A percentile compares a stretch with the other conserved stretches of the same genome.
Evolutionary conservation across 768 basidiomycete genomes (phyloP).

Genomic region (Erythrobasidium yunnanense): DNA sequence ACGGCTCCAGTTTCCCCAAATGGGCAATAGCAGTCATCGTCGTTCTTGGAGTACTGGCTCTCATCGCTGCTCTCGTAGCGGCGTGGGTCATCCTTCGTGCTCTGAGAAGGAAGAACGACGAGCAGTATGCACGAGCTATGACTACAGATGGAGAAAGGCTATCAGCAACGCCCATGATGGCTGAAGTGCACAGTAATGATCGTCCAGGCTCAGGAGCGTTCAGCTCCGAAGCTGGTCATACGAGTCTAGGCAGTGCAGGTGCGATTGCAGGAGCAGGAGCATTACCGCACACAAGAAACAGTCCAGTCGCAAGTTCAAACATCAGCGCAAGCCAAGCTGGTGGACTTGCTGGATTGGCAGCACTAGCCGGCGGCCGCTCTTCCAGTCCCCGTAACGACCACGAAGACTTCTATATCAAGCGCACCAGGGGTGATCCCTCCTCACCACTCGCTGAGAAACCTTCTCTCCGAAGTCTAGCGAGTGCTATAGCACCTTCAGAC

Average conservation of each 20-base stretch:
- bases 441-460: background rate
- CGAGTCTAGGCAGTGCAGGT: background rate
- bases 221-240: constrained; percentile 48
- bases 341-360: background rate
- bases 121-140: background rate
- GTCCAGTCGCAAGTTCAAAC: background rate
- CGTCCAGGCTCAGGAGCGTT: constrained; percentile 46
- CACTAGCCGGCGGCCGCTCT: background rate
- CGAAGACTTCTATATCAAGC: background rate
- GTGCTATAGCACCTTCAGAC: constrained; percentile 61
- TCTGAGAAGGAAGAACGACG: constrained; percentile 45
- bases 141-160: constrained; percentile 38
- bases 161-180: background rate
- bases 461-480: constrained; percentile 1
- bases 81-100: constrained; percentile 64
- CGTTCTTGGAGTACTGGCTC: constrained; percentile 53
- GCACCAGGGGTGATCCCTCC: too few species aligned
- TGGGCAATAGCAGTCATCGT: constrained; percentile 24
- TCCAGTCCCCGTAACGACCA: background rate
- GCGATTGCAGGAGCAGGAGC: background rate
- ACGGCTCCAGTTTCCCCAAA: background rate
- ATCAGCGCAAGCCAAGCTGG: background rate
- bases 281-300: background rate
- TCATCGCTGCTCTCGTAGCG: constrained; percentile 58
- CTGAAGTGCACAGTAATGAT: too few species aligned